Evolutionary conservation across 140 eudicot genomes (phyloP).

Genomic region (Senecio squalidus): DNA sequence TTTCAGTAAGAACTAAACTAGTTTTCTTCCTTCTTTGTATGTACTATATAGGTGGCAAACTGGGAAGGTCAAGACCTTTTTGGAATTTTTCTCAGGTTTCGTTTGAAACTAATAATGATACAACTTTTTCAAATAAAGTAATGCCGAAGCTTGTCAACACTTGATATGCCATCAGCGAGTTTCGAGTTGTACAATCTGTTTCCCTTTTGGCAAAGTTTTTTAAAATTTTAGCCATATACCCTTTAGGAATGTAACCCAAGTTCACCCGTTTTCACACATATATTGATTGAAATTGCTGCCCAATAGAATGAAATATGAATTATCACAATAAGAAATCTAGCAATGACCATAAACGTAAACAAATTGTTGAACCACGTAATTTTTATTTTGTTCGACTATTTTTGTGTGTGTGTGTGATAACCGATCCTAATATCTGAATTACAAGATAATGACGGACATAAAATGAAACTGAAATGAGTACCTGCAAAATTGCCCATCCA

Average conservation of each 20-base stretch:
- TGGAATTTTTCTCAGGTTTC: too few relatives aligned
- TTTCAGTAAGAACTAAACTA: neutral
- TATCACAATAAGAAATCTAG: neutral
- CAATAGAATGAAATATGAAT: neutral
- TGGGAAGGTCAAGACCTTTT: neutral
- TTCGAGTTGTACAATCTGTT: neutral
- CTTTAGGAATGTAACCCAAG: neutral
- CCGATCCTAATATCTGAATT: neutral
- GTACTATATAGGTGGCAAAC: neutral
- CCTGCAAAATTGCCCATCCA: constrained; percentile 98
- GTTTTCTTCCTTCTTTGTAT: neutral
- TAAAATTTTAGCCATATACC: neutral
- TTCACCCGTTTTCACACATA: neutral
- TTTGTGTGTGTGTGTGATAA: neutral
- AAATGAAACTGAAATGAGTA: constrained; percentile 16
- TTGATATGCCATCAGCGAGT: too few relatives aligned
- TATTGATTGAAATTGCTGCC: neutral
- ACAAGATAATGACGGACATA: neutral
- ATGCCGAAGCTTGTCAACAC: too few relatives aligned
- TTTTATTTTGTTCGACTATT: neutral
- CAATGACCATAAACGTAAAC: neutral
- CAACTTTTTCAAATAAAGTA: too few relatives aligned
- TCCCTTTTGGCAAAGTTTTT: neutral
- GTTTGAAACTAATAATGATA: neutral
- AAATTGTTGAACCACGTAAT: neutral